Base-by-base conservation (phyloP, 1,139 yeast genomes). In the Pichia sp. region DNA sequence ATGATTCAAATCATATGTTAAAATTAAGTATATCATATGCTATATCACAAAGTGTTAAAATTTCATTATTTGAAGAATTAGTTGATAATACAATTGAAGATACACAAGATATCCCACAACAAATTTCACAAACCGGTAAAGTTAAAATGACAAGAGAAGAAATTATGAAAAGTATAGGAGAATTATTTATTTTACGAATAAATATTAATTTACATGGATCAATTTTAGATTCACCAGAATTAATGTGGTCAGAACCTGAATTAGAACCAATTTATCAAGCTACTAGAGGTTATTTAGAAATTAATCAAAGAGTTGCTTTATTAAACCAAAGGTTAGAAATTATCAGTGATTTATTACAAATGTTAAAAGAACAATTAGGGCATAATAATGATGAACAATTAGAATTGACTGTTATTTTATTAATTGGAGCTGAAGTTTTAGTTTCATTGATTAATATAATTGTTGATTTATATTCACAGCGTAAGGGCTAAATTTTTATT, bases 211-310 rank as follows among this genome's bases (percentile, higher is more conserved):
- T 92, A 53, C 97, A 92, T 68, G 97, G 97, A 1, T 88, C 97
- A 2, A 94, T 92, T 28, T 71, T 92, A 54, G 98, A 92, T 64
- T 86, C 96, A 1, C 98, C 98, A 0, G 97, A 92, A 65, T 78
- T 92, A 51, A 89, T 92, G 96, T 92, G 98, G 98, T 83, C 96
- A 0, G 97, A 92, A 63, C 98, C 98, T 1, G 96, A 90, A 61
- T 72, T 92, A 52, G 97, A 92, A 64, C 98, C 98, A 1, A 89
- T 90, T 49, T 92, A 92, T 66, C 97, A 89, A 65, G 97, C 97
- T 0, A 87, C 95, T 2, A 78, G 97, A 63, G 96, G 97, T 0
- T 92, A 92, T 64, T 69, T 90, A 56, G 97, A 90, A 62, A 90
- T 92, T 57, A 89, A 89, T 64, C 97, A 90, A 67, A 73, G 98